Conservation (phyloP, 2,329 filamentous ascomycete species). For the Ascomycota sp. region DNA sequence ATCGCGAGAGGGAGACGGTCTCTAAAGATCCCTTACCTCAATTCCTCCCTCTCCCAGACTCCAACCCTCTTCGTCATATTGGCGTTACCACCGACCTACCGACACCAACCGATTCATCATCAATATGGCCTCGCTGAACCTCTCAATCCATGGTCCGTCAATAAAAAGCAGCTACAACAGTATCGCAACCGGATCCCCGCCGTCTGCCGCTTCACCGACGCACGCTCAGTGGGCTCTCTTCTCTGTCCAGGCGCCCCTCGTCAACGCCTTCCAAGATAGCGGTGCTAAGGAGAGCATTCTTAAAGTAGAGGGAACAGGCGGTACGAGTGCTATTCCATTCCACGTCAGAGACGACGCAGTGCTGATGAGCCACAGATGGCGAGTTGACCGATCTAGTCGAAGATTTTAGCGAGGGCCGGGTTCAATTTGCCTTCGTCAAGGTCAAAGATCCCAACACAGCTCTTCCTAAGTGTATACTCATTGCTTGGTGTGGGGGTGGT, state of each 20-base stretch:
- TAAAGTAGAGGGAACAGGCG: constrained; percentile 81
- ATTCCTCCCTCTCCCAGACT: too few relatives aligned
- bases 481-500: constrained; percentile 92
- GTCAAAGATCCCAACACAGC: constrained; percentile 82
- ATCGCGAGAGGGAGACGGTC: too few relatives aligned
- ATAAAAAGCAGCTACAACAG: constrained; percentile 61
- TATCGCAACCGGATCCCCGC: constrained; percentile 29
- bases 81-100: background rate
- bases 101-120: background rate
- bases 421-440: constrained; percentile 93
- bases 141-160: constrained; percentile 56
- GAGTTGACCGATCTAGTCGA: constrained; percentile 78
- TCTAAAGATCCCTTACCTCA: too few relatives aligned
- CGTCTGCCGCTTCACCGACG: constrained; percentile 46
- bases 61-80: background rate
- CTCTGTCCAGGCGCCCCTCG: constrained; percentile 73
- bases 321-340: constrained; percentile 19
- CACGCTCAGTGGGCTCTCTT: constrained; percentile 87
- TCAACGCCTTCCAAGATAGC: constrained; percentile 78
- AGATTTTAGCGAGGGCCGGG: constrained; percentile 86
- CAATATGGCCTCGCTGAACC: constrained; percentile 57
- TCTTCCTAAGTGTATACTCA: constrained; percentile 77
- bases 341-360: constrained; percentile 4
- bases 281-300: constrained; percentile 78
- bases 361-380: constrained; percentile 40